Base-by-base conservation (phyloP, 441 rosid genomes). In the Erysimum cheiri region DNA sequence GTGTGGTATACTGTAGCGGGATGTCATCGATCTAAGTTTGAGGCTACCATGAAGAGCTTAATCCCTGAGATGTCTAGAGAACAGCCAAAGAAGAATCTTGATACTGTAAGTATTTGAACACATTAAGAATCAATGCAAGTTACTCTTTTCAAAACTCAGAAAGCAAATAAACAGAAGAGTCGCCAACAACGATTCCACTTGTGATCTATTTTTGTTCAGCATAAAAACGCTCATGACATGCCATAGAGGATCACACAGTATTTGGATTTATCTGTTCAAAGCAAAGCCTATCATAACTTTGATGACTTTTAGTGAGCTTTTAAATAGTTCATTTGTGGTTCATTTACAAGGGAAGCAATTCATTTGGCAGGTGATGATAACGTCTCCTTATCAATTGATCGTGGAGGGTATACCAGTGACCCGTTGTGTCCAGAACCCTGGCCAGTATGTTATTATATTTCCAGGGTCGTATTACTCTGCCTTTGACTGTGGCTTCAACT, bases 401-500 rank as follows among this genome's bases (percentile, higher is more conserved):
- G 71, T 81, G 29, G 85, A 89, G 65, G 88, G 89, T 35, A 70
- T 93, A 60, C 96, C 98, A 50, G 87, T 88, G 62, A 80, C 77
- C 73, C 84, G 81, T 11, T 85, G 89, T 69, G 57, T 83, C 72
- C 98, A 93, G 79, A 36, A 80, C 76, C 80, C 90, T 15, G 88
- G 97, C 47, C 94, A 91, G 74, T 93, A 87, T 77, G 86, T 91
- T 72, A 78, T 93, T 58, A 68, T 87, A 65, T 82, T 81, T 67
- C 96, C 98, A n/a, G 87, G 97, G 75, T 83, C 89, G 50, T 83
- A 79, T 77, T 80, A 86, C 80, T 84, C 89, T 10, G 87, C 87
- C 53, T 85, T 91, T 71, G 85, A 91, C 61, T 79, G 83, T 75
- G 98, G 98, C 40, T 93, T 91, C 63, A 91, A 88, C 80, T 88